Percentiles rank a stretch among this genome's conserved stretches.
These are phyloP conservation scores for Mangifera indica DNA, from an alignment of 345 rosid species.

Conservation along the genomic window DNA sequence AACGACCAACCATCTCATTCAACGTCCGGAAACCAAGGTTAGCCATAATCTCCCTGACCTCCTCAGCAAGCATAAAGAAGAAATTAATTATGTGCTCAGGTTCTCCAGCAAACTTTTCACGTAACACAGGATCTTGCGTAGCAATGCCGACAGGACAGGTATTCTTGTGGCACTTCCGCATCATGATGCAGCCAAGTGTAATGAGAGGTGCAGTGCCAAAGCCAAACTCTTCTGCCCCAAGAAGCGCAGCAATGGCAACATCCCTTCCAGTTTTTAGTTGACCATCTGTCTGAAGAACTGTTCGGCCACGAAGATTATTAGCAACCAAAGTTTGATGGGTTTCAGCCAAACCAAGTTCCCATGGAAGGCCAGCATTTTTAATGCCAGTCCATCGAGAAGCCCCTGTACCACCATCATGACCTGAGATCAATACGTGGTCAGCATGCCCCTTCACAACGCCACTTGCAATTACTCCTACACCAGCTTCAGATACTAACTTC, in stretches of 20 bases:
- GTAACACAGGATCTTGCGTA: slow-evolving; percentile 96
- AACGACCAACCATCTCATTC: slow-evolving; percentile 97
- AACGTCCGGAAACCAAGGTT: slow-evolving; percentile 78
- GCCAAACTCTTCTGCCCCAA: slow-evolving; percentile 99
- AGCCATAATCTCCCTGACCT: slow-evolving; percentile 95
- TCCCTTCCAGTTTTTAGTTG: slow-evolving; percentile 99
- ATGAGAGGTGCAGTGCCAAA: slow-evolving; percentile 99
- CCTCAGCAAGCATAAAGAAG: slow-evolving; percentile 99
- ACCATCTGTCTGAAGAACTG: slow-evolving; percentile 97
- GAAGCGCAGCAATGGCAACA: slow-evolving; percentile 96
- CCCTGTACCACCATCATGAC: slow-evolving; percentile 99
- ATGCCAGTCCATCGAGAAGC: slow-evolving; percentile 99
- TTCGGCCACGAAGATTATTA: slow-evolving; percentile 96
- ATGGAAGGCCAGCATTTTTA: slow-evolving; percentile 97
- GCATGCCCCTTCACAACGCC: slow-evolving; percentile 99
- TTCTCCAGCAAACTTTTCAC: slow-evolving; percentile 98
- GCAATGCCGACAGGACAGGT: slow-evolving; percentile 99
- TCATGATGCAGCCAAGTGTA: slow-evolving; percentile 99
- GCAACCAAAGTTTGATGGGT: slow-evolving; percentile 99
- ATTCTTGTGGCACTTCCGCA: slow-evolving; percentile 99
- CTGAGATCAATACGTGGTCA: slow-evolving; percentile 93
- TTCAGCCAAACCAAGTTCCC: slow-evolving; percentile 99
- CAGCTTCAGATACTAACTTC: slow-evolving; percentile 96
- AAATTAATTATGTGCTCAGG: slow-evolving; percentile 97
- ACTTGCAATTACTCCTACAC: slow-evolving; percentile 98